A percentile compares a stretch with the other conserved stretches of the same genome.
Evolutionary conservation across 305 asterid species (phyloP).

Genomic region (Withania somnifera): DNA sequence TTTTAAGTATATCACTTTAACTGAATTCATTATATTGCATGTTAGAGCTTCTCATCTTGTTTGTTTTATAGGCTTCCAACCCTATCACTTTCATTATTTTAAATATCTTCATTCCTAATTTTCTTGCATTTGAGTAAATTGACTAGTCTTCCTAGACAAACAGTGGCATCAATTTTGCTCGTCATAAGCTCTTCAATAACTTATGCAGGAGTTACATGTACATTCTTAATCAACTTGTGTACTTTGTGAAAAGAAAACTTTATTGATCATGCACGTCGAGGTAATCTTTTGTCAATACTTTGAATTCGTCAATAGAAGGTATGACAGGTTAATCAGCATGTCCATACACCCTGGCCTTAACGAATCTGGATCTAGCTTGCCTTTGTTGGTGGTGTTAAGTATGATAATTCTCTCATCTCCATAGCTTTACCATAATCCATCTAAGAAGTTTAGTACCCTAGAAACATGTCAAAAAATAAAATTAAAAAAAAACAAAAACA

Average conservation of each 20-base stretch:
- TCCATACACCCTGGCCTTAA: slow-evolving; percentile 71
- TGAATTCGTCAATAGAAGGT: slow-evolving; percentile 40
- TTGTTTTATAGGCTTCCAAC: background rate
- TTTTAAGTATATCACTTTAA: no score
- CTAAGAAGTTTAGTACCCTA: slow-evolving; percentile 58
- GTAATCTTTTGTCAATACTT: slow-evolving; percentile 39
- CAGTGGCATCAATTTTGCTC: background rate
- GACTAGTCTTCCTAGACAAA: background rate
- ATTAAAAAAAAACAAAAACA: background rate
- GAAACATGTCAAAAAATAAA: slow-evolving; percentile 8
- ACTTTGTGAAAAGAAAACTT: slow-evolving; percentile 12
- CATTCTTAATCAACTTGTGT: background rate
- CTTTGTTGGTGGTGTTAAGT: slow-evolving; percentile 57
- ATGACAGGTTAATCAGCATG: slow-evolving; percentile 64
- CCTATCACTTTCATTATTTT: background rate
- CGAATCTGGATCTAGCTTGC: slow-evolving; percentile 53
- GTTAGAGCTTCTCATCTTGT: background rate
- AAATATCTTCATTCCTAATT: background rate
- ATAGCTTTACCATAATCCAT: slow-evolving; percentile 71
- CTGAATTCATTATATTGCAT: no score
- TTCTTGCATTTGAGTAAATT: slow-evolving; percentile 22
- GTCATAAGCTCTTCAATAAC: background rate
- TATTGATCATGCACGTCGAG: slow-evolving; percentile 15
- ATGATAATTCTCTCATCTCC: slow-evolving; percentile 63
- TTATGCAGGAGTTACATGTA: background rate